Conservation (phyloP, 257 asterid genomes). For the Lycium ferocissimum region DNA sequence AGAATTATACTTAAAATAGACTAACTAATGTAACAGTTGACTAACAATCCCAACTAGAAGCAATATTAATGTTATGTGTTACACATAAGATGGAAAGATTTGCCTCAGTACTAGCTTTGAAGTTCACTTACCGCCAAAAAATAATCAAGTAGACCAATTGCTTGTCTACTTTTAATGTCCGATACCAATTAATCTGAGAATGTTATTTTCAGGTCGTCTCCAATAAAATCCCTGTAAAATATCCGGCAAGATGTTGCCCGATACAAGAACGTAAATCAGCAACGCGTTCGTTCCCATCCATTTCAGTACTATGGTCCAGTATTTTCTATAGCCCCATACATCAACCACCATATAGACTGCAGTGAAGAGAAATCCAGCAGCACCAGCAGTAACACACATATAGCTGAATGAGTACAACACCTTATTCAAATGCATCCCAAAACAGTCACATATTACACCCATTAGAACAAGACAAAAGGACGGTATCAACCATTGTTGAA, state of each 20-base stretch:
- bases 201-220: constrained; percentile 55
- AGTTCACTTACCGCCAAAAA: too few species aligned
- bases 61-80: too few species aligned
- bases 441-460: constrained; percentile 47
- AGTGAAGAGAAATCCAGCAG: constrained; percentile 66
- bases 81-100: too few species aligned
- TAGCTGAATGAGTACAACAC: constrained; percentile 65
- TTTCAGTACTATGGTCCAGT: constrained; percentile 45
- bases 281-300: constrained; percentile 67
- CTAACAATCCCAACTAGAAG: too few species aligned
- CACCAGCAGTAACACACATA: constrained; percentile 63
- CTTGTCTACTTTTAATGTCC: neutral
- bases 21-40: too few species aligned
- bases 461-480: constrained; percentile 47
- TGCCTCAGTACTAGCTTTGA: too few species aligned
- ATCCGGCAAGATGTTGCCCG: constrained; percentile 62
- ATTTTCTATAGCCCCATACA: constrained; percentile 46
- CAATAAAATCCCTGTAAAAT: constrained; percentile 64
- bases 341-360: constrained; percentile 61
- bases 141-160: neutral
- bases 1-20: too few species aligned
- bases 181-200: constrained; percentile 24
- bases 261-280: constrained; percentile 56
- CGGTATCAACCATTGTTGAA: constrained; percentile 56
- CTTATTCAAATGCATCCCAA: constrained; percentile 70